phyloP scores from a whole-genome alignment of 257 asterid genomes.

The Solanum bukasovii region DNA sequence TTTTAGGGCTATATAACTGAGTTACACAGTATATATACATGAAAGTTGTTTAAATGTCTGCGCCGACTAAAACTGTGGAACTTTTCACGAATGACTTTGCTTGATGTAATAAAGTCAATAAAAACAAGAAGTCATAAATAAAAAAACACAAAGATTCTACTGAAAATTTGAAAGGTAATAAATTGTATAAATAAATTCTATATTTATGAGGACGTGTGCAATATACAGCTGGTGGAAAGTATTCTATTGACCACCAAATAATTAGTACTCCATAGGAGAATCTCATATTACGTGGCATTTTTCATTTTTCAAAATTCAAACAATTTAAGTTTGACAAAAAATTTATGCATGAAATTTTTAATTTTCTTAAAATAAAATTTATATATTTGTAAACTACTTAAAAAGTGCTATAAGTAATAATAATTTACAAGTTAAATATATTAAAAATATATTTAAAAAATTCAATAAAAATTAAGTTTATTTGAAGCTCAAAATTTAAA shows the following conservation, averaged over 20 bases:
- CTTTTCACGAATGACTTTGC: not conserved
- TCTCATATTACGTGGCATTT: too few species aligned
- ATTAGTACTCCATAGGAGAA: not conserved
- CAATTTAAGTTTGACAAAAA: too few species aligned
- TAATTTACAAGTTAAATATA: too few species aligned
- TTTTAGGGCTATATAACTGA: not conserved
- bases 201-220: not conserved
- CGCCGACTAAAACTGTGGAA: not conserved
- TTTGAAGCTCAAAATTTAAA: too few species aligned
- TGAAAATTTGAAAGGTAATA: not conserved
- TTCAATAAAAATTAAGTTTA: too few species aligned
- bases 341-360: too few species aligned
- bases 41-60: not conserved
- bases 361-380: too few species aligned
- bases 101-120: not conserved
- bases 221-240: not conserved
- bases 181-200: not conserved
- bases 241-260: not conserved
- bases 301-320: too few species aligned
- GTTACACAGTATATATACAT: not conserved
- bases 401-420: too few species aligned
- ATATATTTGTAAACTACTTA: too few species aligned
- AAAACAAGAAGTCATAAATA: not conserved
- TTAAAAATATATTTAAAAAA: too few species aligned
- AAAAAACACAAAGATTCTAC: not conserved